A percentile compares a stretch with the other conserved stretches of the same genome.
These are phyloP conservation scores for Veloboletus limbatus DNA, from an alignment of 1,284 basidiomycete species.

Conservation along the genomic window DNA sequence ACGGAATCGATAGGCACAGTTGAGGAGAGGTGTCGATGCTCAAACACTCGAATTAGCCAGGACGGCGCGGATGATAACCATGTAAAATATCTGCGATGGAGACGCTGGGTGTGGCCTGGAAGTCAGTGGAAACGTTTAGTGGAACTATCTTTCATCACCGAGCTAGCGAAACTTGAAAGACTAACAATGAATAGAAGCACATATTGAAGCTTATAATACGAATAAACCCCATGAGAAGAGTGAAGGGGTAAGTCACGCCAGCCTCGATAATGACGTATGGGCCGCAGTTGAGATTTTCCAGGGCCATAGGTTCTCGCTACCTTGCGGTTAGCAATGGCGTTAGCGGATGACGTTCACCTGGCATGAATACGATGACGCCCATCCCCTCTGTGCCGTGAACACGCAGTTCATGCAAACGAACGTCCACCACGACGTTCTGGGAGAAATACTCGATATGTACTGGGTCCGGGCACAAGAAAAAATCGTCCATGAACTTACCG, in stretches of 20 bases:
- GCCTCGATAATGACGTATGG: slow-evolving; percentile 26
- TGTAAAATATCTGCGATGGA: slow-evolving; percentile 28
- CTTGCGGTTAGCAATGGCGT: slow-evolving; percentile 9
- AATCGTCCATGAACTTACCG: slow-evolving; percentile 16
- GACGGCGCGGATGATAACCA: slow-evolving; percentile 24
- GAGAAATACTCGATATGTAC: slow-evolving; percentile 21
- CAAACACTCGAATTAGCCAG: slow-evolving; percentile 8
- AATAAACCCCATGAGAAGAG: slow-evolving; percentile 14
- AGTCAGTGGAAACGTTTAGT: not conserved
- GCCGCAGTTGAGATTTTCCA: slow-evolving; percentile 15
- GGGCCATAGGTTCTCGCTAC: slow-evolving; percentile 1
- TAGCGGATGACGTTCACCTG: not conserved
- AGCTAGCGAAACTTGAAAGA: not conserved
- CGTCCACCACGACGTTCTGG: slow-evolving; percentile 27
- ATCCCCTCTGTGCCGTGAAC: slow-evolving; percentile 36
- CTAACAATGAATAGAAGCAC: slow-evolving; percentile 23
- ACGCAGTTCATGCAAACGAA: slow-evolving; percentile 31
- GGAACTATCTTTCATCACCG: not conserved
- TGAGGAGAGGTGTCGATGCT: not conserved
- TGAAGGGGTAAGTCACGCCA: slow-evolving; percentile 22
- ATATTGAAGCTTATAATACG: slow-evolving; percentile 18
- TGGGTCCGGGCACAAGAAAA: slow-evolving; percentile 6
- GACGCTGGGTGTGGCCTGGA: slow-evolving; percentile 21
- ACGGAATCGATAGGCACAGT: not conserved
- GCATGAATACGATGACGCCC: slow-evolving; percentile 24